Evolutionary conservation across 345 rosid species (phyloP).

Genomic region (Citrus inodora): DNA sequence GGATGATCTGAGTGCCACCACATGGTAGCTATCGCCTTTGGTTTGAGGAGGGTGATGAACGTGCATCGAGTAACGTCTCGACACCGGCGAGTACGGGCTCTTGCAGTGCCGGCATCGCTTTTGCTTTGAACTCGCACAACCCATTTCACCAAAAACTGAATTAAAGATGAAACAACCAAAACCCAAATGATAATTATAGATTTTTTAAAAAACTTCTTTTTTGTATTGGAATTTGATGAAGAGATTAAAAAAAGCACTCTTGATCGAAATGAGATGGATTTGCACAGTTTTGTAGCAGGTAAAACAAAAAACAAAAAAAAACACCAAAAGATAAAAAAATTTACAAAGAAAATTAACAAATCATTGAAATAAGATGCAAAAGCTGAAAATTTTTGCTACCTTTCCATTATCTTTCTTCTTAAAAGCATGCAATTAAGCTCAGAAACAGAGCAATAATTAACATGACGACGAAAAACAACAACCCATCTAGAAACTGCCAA

Average conservation of each 20-base stretch:
- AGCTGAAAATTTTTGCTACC: neutral
- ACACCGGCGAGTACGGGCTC: slow-evolving; percentile 57
- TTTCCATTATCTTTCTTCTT: neutral
- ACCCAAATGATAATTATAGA: neutral
- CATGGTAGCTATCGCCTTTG: slow-evolving; percentile 61
- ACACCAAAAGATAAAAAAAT: neutral
- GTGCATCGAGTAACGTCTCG: slow-evolving; percentile 66
- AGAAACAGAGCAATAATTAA: neutral
- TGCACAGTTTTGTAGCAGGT: slow-evolving; percentile 10
- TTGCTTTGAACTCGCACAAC: slow-evolving; percentile 80
- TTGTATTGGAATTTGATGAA: slow-evolving; percentile 9
- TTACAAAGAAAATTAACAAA: neutral
- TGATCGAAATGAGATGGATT: slow-evolving; percentile 23
- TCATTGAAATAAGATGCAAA: slow-evolving; percentile 1
- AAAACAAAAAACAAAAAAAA: neutral
- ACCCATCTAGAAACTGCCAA: neutral
- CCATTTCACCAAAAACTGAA: slow-evolving; percentile 40
- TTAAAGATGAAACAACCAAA: neutral
- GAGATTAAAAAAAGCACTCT: slow-evolving; percentile 3
- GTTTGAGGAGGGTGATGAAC: slow-evolving; percentile 56
- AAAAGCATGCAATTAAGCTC: neutral
- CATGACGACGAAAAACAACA: neutral
- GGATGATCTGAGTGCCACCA: slow-evolving; percentile 70
- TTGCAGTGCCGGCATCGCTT: slow-evolving; percentile 74
- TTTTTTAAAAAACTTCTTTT: neutral